Evolutionary conservation across 805 yeast species (phyloP).

Genomic region (Tetrapisispora fleetii): DNA sequence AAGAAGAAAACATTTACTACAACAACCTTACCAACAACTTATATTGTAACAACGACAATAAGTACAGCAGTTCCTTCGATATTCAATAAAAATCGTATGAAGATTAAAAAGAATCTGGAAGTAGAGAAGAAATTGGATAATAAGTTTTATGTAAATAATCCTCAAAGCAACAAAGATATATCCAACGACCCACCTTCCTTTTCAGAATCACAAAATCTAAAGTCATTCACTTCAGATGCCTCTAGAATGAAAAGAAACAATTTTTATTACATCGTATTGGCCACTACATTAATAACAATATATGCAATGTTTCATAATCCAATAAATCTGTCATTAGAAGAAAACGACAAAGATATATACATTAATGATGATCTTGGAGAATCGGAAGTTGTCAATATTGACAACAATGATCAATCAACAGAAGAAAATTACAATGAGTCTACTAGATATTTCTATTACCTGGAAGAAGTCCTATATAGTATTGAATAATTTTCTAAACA

Average conservation of each 20-base stretch:
- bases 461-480: neutral
- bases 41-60: neutral
- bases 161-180: neutral
- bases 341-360: neutral
- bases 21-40: conserved; percentile 4
- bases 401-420: conserved; percentile 32
- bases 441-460: neutral
- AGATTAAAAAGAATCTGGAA: too few species aligned
- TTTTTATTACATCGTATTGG: neutral
- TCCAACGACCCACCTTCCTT: neutral
- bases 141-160: too few species aligned
- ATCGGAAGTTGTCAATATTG: conserved; percentile 85
- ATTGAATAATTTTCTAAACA: neutral
- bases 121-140: neutral
- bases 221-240: neutral
- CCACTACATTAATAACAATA: neutral
- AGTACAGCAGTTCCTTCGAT: neutral
- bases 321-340: neutral
- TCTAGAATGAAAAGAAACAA: neutral
- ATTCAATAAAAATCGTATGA: too few species aligned
- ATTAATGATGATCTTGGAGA: conserved; percentile 17
- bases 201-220: neutral
- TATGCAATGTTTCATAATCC: neutral
- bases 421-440: neutral
- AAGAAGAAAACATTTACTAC: neutral